phyloP scores from a whole-genome alignment of 1,139 yeast genomes.

The Pneumocystis wakefieldiae region DNA sequence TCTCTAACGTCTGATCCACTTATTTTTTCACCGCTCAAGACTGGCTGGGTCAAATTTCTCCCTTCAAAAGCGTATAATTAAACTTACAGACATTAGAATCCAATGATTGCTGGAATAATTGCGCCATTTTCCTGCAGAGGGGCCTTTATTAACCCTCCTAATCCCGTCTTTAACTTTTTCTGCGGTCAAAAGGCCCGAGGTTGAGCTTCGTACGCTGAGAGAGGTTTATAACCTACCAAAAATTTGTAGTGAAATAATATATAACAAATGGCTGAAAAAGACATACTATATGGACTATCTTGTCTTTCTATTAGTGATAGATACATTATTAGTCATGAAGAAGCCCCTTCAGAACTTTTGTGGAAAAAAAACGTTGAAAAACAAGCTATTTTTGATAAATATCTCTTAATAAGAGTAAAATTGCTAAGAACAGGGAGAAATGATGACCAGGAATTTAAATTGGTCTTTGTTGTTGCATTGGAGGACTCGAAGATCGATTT shows the following conservation, averaged over 20 bases:
- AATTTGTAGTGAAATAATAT: not conserved
- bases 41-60: slow-evolving; percentile 17
- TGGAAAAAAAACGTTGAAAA: not conserved
- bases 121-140: not conserved
- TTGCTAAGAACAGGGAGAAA: not conserved
- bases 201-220: no score
- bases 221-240: not conserved
- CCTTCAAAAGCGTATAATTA: not conserved
- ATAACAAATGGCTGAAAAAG: not conserved
- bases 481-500: slow-evolving; percentile 55
- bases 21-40: slow-evolving; percentile 89
- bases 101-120: slow-evolving; percentile 1
- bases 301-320: not conserved
- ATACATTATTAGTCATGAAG: not conserved
- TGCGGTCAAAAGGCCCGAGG: not conserved
- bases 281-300: not conserved
- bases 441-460: slow-evolving; percentile 28
- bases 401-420: not conserved
- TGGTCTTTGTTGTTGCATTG: slow-evolving; percentile 67
- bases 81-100: slow-evolving; percentile 5
- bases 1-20: slow-evolving; percentile 94
- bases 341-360: not conserved
- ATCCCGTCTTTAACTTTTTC: not conserved
- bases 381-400: not conserved
- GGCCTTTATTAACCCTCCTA: not conserved